Evolutionary conservation across 2,329 filamentous ascomycete genomes (phyloP).

Genomic region (Sporothrix brasiliensis): DNA sequence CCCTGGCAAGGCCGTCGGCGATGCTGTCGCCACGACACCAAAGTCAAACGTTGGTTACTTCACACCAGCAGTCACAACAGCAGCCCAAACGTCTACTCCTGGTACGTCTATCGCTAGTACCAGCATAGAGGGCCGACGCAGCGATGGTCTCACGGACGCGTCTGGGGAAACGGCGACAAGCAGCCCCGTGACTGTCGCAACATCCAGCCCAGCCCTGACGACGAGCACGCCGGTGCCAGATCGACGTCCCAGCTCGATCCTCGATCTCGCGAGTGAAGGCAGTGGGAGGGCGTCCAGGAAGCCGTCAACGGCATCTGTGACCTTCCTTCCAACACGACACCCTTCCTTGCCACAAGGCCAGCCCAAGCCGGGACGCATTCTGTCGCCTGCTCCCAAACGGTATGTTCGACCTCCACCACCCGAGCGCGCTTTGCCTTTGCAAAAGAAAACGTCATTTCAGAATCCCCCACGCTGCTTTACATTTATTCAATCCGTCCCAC

Average conservation of each 20-base stretch:
- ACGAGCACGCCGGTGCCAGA: background rate
- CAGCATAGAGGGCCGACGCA: slow-evolving; percentile 16
- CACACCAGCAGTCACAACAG: slow-evolving; percentile 29
- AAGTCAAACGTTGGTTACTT: slow-evolving; percentile 39
- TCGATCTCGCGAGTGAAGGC: slow-evolving; percentile 44
- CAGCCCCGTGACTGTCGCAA: slow-evolving; percentile 26
- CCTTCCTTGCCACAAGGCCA: slow-evolving; percentile 53
- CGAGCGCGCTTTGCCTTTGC: background rate
- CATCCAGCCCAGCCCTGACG: slow-evolving; percentile 4
- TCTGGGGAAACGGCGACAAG: slow-evolving; percentile 22
- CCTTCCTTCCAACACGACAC: slow-evolving; percentile 51
- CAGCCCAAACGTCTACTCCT: background rate
- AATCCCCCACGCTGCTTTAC: background rate
- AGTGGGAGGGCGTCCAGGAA: slow-evolving; percentile 47
- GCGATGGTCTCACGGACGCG: slow-evolving; percentile 24
- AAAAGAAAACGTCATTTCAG: background rate
- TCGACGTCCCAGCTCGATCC: slow-evolving; percentile 35
- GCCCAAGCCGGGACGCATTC: slow-evolving; percentile 50
- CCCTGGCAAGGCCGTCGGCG: slow-evolving; percentile 37
- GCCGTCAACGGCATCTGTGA: slow-evolving; percentile 53
- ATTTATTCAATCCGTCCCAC: background rate
- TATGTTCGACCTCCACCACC: slow-evolving; percentile 42
- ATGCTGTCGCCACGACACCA: slow-evolving; percentile 23
- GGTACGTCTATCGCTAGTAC: slow-evolving; percentile 26
- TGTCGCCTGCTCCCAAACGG: slow-evolving; percentile 55